Evolutionary conservation across 306 rosid genomes (phyloP).

Genomic region (Quercus gilva): DNA sequence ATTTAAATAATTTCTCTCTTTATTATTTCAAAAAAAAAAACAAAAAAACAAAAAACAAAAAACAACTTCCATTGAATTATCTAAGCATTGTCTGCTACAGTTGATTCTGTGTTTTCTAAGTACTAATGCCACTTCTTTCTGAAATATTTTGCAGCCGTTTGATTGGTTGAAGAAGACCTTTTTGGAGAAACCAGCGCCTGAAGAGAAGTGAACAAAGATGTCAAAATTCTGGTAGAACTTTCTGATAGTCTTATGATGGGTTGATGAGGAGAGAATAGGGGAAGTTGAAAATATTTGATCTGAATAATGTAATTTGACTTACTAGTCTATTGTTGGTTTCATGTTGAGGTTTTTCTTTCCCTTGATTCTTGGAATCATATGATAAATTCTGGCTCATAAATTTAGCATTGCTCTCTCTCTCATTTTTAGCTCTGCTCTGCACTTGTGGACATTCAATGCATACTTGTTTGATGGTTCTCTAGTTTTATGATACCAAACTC

Average conservation of each 20-base stretch:
- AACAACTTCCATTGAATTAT: background rate
- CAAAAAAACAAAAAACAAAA: too few relatives aligned
- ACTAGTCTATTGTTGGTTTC: conserved; percentile 4
- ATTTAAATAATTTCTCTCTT: too few relatives aligned
- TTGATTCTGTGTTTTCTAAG: background rate
- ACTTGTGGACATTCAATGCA: background rate
- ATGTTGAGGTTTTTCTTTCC: conserved; percentile 22
- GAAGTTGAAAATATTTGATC: too few relatives aligned
- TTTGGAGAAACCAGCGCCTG: conserved; percentile 67
- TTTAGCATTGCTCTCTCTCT: background rate
- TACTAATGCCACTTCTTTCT: conserved; percentile 5
- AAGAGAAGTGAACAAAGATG: conserved; percentile 38
- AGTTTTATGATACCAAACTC: background rate
- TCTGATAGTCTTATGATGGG: conserved; percentile 2
- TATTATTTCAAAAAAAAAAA: too few relatives aligned
- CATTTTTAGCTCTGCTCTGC: background rate
- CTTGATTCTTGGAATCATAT: conserved; percentile 1
- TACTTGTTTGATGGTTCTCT: background rate
- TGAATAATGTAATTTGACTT: conserved; percentile 22
- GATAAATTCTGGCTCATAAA: conserved; percentile 18
- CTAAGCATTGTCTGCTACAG: background rate
- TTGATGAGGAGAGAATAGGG: conserved; percentile 11
- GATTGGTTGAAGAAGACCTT: conserved; percentile 73
- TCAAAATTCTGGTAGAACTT: conserved; percentile 22
- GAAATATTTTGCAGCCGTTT: conserved; percentile 61